phyloP scores from a whole-genome alignment of 2,329 filamentous ascomycete genomes.

The Daldinia sp. region DNA sequence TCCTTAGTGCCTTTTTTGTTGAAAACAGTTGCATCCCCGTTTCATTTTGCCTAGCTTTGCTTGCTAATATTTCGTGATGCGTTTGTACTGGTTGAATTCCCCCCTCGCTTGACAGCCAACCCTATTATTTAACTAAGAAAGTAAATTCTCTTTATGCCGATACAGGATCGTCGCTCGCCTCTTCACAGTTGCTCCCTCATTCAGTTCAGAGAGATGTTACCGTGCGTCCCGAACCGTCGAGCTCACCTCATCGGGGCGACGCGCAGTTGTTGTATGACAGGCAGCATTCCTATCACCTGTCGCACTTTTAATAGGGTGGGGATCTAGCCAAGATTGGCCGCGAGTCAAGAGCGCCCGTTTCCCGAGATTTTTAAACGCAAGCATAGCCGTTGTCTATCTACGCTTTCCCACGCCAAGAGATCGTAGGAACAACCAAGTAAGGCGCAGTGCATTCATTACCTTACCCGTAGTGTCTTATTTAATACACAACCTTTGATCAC shows the following conservation, averaged over 20 bases:
- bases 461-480: slow-evolving; percentile 3
- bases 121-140: background rate
- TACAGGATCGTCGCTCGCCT: slow-evolving; percentile 26
- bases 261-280: slow-evolving; percentile 40
- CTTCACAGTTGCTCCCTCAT: slow-evolving; percentile 26
- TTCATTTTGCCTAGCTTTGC: slow-evolving; percentile 33
- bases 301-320: slow-evolving; percentile 40
- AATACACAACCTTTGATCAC: background rate
- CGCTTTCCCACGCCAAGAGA: slow-evolving; percentile 22
- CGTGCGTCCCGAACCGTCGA: slow-evolving; percentile 39
- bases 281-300: slow-evolving; percentile 45
- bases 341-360: slow-evolving; percentile 39
- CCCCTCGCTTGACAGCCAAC: slow-evolving; percentile 17
- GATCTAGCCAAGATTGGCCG: slow-evolving; percentile 40
- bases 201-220: slow-evolving; percentile 36
- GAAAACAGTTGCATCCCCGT: slow-evolving; percentile 26
- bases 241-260: slow-evolving; percentile 43
- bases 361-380: slow-evolving; percentile 34
- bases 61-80: slow-evolving; percentile 33
- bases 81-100: slow-evolving; percentile 26
- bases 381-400: slow-evolving; percentile 32
- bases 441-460: slow-evolving; percentile 14
- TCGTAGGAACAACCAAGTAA: slow-evolving; percentile 28
- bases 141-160: slow-evolving; percentile 19
- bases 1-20: slow-evolving; percentile 23